Conservation (phyloP, 805 yeast species). For the Candida ovalis region DNA sequence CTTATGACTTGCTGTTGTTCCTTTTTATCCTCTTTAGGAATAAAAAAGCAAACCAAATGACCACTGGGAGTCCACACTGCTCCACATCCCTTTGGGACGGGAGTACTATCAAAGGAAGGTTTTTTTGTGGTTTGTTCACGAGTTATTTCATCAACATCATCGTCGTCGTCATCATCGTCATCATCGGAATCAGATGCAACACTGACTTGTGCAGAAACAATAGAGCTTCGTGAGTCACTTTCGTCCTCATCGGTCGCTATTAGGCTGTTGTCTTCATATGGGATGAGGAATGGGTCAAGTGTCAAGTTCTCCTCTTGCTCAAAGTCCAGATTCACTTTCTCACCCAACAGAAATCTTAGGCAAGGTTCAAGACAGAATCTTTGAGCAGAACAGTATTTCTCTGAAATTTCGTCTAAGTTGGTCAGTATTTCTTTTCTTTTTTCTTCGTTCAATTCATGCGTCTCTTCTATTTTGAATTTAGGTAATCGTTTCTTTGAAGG, state of each 20-base stretch:
- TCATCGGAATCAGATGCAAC: slow-evolving; percentile 19
- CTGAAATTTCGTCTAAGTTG: slow-evolving; percentile 52
- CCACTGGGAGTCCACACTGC: slow-evolving; percentile 85
- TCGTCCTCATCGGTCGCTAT: slow-evolving; percentile 16
- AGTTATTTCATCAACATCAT: slow-evolving; percentile 15
- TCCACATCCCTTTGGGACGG: slow-evolving; percentile 91
- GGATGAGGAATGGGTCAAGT: slow-evolving; percentile 29
- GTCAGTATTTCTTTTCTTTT: slow-evolving; percentile 48
- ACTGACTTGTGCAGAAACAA: slow-evolving; percentile 12
- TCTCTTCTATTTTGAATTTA: slow-evolving; percentile 69
- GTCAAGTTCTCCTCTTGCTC: slow-evolving; percentile 28
- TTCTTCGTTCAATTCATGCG: slow-evolving; percentile 56
- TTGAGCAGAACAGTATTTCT: slow-evolving; percentile 50
- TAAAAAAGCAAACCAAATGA: slow-evolving; percentile 75
- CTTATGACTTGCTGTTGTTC: slow-evolving; percentile 39
- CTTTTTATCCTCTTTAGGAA: slow-evolving; percentile 47
- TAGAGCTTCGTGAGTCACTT: slow-evolving; percentile 19
- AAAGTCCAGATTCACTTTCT: slow-evolving; percentile 49
- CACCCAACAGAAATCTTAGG: slow-evolving; percentile 77
- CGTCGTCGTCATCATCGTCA: slow-evolving; percentile 23
- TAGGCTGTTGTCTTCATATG: slow-evolving; percentile 25
- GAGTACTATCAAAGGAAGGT: slow-evolving; percentile 68
- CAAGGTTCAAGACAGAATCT: slow-evolving; percentile 78
- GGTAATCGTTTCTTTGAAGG: slow-evolving; percentile 54
- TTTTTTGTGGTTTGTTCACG: slow-evolving; percentile 11